These are phyloP conservation scores for Penicillium turbatum DNA, from an alignment of 495 filamentous ascomycete genomes.

Conservation along the genomic window DNA sequence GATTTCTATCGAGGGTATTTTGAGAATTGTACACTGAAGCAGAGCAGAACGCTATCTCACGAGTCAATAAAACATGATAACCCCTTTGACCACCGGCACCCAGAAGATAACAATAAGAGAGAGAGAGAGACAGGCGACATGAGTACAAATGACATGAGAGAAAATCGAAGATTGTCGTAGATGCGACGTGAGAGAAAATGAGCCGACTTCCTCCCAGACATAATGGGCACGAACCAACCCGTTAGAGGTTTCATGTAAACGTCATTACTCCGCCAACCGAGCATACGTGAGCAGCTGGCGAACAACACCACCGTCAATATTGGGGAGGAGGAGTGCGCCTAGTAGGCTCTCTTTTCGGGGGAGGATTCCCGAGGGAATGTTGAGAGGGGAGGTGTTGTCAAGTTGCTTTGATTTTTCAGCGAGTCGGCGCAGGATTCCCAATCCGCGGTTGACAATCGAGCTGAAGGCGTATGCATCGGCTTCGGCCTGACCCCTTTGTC, in stretches of 20 bases:
- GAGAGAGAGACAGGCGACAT: slow-evolving; percentile 22
- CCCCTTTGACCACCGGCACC: slow-evolving; percentile 26
- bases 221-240: slow-evolving; percentile 9
- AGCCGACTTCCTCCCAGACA: slow-evolving; percentile 9
- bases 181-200: slow-evolving; percentile 14
- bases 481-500: slow-evolving; percentile 38
- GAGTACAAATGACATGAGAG: slow-evolving; percentile 32
- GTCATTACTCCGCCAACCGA: slow-evolving; percentile 48
- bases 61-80: slow-evolving; percentile 17
- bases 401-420: slow-evolving; percentile 68
- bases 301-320: slow-evolving; percentile 57
- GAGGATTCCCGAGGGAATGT: slow-evolving; percentile 59
- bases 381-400: slow-evolving; percentile 39
- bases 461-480: slow-evolving; percentile 44
- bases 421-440: slow-evolving; percentile 64
- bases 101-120: slow-evolving; percentile 12
- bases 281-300: slow-evolving; percentile 71
- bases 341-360: slow-evolving; percentile 69
- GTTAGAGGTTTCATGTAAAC: neutral
- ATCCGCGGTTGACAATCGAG: slow-evolving; percentile 63
- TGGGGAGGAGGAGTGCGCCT: slow-evolving; percentile 59
- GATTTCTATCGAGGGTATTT: slow-evolving; percentile 37
- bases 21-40: slow-evolving; percentile 41
- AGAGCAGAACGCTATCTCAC: slow-evolving; percentile 38
- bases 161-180: slow-evolving; percentile 24